Evolutionary conservation across 2,329 filamentous ascomycete genomes (phyloP).

Genomic region (Fusarium siculi): DNA sequence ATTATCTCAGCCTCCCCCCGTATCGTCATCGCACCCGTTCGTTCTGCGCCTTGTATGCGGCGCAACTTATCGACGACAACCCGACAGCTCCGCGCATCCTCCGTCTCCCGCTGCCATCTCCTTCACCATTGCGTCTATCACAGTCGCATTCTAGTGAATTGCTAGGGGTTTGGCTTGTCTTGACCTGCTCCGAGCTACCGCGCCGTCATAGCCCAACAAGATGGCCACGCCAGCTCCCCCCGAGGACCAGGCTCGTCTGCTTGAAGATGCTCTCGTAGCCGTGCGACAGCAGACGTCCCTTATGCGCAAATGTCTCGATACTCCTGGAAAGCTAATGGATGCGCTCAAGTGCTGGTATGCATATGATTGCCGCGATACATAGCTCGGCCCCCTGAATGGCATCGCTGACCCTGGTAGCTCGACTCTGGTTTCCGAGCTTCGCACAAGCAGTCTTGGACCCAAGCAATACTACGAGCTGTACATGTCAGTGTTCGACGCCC

Average conservation of each 20-base stretch:
- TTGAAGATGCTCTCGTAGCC: slow-evolving; percentile 95
- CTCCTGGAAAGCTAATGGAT: slow-evolving; percentile 98
- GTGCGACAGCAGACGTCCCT: slow-evolving; percentile 96
- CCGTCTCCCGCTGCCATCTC: slow-evolving; percentile 24
- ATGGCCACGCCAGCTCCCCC: slow-evolving; percentile 69
- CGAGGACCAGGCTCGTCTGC: slow-evolving; percentile 88
- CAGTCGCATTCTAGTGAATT: slow-evolving; percentile 41
- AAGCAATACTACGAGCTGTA: slow-evolving; percentile 99
- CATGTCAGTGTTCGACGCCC: slow-evolving; percentile 98
- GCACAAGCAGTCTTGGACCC: slow-evolving; percentile 95
- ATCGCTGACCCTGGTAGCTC: slow-evolving; percentile 68
- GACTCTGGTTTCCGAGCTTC: slow-evolving; percentile 96
- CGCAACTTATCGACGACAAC: slow-evolving; percentile 41
- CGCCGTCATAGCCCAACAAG: slow-evolving; percentile 44
- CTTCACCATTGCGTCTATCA: slow-evolving; percentile 27
- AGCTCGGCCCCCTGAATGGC: slow-evolving; percentile 20
- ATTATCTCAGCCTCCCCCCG: slow-evolving; percentile 47
- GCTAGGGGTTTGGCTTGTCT: slow-evolving; percentile 38
- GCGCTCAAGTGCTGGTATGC: slow-evolving; percentile 98
- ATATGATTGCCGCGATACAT: background rate
- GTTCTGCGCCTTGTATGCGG: slow-evolving; percentile 42
- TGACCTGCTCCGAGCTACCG: slow-evolving; percentile 46
- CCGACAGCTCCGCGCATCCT: slow-evolving; percentile 25
- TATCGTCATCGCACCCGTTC: slow-evolving; percentile 44
- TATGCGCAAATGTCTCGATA: slow-evolving; percentile 98